Percentiles rank a stretch among this genome's conserved stretches.
These are phyloP conservation scores for Aspergillus fijiensis DNA, from an alignment of 2,329 filamentous ascomycete species.

Conservation along the genomic window DNA sequence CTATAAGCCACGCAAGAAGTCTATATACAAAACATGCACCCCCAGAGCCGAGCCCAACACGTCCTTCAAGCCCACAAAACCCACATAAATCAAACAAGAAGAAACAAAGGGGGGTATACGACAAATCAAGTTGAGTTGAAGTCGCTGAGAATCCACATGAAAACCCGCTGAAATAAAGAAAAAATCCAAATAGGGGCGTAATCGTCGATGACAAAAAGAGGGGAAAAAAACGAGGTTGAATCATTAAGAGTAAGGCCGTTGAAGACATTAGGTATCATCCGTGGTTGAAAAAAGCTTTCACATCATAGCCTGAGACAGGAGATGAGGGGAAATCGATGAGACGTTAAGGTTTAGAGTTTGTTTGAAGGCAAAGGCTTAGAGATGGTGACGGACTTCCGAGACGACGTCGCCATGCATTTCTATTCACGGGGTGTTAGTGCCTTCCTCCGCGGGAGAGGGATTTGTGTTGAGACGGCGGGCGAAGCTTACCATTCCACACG, in stretches of 20 bases:
- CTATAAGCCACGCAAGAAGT: too few relatives aligned
- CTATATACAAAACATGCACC: too few relatives aligned
- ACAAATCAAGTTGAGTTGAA: background rate
- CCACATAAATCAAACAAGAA: background rate
- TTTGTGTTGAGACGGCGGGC: too few relatives aligned
- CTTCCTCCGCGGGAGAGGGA: too few relatives aligned
- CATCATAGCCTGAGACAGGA: background rate
- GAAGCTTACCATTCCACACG: conserved; percentile 30
- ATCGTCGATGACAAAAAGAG: background rate
- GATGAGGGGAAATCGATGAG: background rate
- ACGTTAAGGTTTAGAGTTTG: too few relatives aligned
- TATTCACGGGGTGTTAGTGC: background rate
- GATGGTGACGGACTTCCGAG: conserved; percentile 2
- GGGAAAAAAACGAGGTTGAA: background rate
- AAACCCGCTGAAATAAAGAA: background rate
- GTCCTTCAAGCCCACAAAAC: too few relatives aligned
- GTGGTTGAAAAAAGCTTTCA: too few relatives aligned
- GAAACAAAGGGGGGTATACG: background rate
- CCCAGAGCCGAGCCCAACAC: too few relatives aligned
- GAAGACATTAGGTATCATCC: background rate
- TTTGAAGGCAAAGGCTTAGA: background rate
- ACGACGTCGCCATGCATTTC: conserved; percentile 1
- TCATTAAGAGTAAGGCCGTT: background rate
- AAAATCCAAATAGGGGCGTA: background rate
- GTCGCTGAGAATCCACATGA: background rate